Conservation (phyloP, 257 asterid genomes). For the Eustoma russellianum region DNA sequence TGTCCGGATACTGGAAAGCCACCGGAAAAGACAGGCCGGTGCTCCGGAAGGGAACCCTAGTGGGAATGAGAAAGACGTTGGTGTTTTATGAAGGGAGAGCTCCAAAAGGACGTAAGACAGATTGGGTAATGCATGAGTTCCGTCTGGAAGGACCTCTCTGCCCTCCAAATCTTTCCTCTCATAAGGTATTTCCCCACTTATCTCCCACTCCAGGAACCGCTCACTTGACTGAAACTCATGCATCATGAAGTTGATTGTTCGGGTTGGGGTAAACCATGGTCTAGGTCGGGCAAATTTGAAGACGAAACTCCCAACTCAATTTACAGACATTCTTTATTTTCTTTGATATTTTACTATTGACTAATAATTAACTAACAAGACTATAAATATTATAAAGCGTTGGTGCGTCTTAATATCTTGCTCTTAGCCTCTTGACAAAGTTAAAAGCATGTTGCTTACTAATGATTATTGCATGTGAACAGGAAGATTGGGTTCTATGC, state of each 20-base stretch:
- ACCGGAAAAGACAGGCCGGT: slow-evolving; percentile 77
- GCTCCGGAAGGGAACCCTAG: slow-evolving; percentile 36
- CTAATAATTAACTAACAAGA: too few relatives aligned
- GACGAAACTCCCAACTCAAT: not conserved
- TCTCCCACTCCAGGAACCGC: not conserved
- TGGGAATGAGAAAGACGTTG: slow-evolving; percentile 85
- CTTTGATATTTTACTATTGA: too few relatives aligned
- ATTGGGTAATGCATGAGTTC: slow-evolving; percentile 95
- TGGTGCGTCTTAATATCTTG: too few relatives aligned
- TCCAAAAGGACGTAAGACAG: slow-evolving; percentile 73
- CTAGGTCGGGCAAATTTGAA: too few relatives aligned
- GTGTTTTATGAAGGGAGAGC: slow-evolving; percentile 92
- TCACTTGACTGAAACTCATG: not conserved
- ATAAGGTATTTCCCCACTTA: slow-evolving; percentile 30
- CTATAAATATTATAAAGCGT: too few relatives aligned
- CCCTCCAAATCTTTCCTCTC: slow-evolving; percentile 29
- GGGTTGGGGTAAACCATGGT: not conserved
- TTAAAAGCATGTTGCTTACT: too few relatives aligned
- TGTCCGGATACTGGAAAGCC: slow-evolving; percentile 91
- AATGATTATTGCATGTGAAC: slow-evolving; percentile 2
- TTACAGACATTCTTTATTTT: not conserved
- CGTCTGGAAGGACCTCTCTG: slow-evolving; percentile 49
- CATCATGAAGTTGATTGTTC: not conserved
- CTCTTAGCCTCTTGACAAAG: slow-evolving; percentile 4
- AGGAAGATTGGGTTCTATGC: slow-evolving; percentile 93